A percentile compares a stretch with the other conserved stretches of the same genome.
phyloP scores from a whole-genome alignment of 1,139 yeast species.

The Yamadazyma sp. region DNA sequence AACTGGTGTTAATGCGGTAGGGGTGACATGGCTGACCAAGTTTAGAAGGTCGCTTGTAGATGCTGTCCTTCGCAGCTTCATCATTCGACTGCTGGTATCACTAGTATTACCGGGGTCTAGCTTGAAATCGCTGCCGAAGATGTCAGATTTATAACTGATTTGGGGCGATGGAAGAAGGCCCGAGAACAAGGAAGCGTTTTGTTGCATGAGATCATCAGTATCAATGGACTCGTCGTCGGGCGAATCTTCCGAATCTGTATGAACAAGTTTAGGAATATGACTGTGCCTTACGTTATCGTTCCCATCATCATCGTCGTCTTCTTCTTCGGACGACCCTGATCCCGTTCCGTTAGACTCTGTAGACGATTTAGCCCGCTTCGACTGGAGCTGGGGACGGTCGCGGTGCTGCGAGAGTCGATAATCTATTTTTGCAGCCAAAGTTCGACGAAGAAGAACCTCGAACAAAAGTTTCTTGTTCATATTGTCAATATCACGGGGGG shows the following conservation, averaged over 20 bases:
- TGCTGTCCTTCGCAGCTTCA: slow-evolving; percentile 18
- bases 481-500: slow-evolving; percentile 23
- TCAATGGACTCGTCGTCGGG: slow-evolving; percentile 22
- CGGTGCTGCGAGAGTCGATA: slow-evolving; percentile 31
- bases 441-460: slow-evolving; percentile 41
- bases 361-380: background rate
- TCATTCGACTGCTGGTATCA: slow-evolving; percentile 9
- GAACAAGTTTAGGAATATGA: slow-evolving; percentile 18
- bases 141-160: slow-evolving; percentile 33
- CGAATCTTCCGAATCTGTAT: slow-evolving; percentile 21
- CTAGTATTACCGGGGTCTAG: slow-evolving; percentile 10
- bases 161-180: slow-evolving; percentile 42
- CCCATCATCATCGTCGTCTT: slow-evolving; percentile 4
- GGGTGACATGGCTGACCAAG: slow-evolving; percentile 15
- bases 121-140: slow-evolving; percentile 25
- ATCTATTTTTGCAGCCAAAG: slow-evolving; percentile 45
- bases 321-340: slow-evolving; percentile 5
- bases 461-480: slow-evolving; percentile 34
- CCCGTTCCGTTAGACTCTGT: background rate
- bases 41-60: slow-evolving; percentile 17
- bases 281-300: slow-evolving; percentile 14
- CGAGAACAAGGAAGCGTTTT: slow-evolving; percentile 32
- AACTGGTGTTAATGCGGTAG: slow-evolving; percentile 8
- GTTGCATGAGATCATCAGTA: slow-evolving; percentile 34
- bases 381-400: background rate